These are phyloP conservation scores for Penicillium paradoxum DNA, from an alignment of 495 filamentous ascomycete species.

Conservation along the genomic window DNA sequence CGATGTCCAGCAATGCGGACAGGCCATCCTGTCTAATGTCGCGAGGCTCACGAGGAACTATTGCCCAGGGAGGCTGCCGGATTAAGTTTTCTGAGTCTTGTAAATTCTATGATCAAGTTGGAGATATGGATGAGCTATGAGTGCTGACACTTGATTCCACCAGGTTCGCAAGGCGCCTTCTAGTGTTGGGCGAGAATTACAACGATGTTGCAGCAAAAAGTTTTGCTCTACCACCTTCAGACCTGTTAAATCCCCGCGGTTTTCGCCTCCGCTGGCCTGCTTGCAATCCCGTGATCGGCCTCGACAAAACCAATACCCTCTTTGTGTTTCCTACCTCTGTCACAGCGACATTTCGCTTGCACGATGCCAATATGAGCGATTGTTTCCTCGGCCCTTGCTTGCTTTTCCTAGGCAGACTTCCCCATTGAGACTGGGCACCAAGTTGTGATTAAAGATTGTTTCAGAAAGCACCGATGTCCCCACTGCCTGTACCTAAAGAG, in stretches of 20 bases:
- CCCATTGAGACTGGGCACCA: background rate
- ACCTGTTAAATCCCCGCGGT: background rate
- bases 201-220: background rate
- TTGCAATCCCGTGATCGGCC: background rate
- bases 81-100: background rate
- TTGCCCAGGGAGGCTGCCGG: constrained; percentile 40
- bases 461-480: background rate
- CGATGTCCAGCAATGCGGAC: constrained; percentile 72
- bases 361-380: background rate
- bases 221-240: background rate
- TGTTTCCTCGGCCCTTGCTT: background rate
- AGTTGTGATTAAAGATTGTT: background rate
- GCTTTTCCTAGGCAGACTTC: background rate
- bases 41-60: constrained; percentile 42
- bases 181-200: background rate
- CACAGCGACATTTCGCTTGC: background rate
- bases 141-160: background rate
- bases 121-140: background rate
- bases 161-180: background rate
- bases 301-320: background rate
- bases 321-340: background rate
- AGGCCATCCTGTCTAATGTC: constrained; percentile 81
- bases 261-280: background rate
- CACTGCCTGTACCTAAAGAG: background rate
- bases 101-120: background rate